Conservation (phyloP, 306 rosid genomes). For the Corylus americana region DNA sequence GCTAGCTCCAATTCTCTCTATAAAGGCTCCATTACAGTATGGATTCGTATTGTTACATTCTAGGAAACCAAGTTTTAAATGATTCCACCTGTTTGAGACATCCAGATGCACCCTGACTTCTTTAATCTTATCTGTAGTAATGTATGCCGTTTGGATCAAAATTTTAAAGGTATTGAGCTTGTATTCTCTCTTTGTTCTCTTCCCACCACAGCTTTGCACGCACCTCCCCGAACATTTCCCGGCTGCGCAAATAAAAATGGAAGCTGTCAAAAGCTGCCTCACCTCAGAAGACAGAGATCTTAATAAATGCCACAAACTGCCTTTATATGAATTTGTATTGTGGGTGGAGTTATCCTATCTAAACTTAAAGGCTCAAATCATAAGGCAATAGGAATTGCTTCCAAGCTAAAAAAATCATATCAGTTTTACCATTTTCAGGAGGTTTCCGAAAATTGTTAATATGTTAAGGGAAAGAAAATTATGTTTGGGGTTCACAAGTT, state of each 20-base stretch:
- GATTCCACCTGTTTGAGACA: constrained; percentile 28
- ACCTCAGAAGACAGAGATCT: background rate
- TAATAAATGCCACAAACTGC: background rate
- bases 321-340: background rate
- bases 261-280: constrained; percentile 15
- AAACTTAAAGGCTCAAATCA: too few species aligned
- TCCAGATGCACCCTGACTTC: constrained; percentile 23
- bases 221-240: constrained; percentile 74
- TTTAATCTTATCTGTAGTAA: constrained; percentile 22
- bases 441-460: background rate
- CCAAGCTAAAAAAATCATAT: background rate
- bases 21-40: too few species aligned
- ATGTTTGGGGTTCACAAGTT: background rate
- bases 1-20: too few species aligned
- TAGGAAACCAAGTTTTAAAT: constrained; percentile 29
- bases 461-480: background rate
- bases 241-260: constrained; percentile 48
- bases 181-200: constrained; percentile 80
- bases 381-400: too few species aligned
- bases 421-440: background rate
- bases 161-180: constrained; percentile 72
- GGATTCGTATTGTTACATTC: background rate
- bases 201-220: constrained; percentile 92
- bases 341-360: too few species aligned
- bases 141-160: constrained; percentile 11